Evolutionary conservation across 2,329 filamentous ascomycete species (phyloP), one percentile per base, ranked within the genome.

Genomic region (Diatrype stigma): DNA sequence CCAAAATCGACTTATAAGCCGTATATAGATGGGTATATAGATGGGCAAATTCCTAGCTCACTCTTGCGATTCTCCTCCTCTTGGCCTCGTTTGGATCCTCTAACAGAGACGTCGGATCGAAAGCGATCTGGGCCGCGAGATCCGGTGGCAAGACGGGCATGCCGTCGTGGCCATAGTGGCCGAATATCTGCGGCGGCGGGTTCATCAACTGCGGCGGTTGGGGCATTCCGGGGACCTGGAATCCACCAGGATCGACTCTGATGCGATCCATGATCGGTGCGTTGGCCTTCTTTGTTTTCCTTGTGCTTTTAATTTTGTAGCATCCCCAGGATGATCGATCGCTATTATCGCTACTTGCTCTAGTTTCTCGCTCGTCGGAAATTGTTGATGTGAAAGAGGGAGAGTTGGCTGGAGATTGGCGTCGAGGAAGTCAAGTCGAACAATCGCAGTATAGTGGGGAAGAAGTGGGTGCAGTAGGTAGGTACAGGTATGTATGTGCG

Each of bases 51-150:
- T 28, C 37, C 23, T 50, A 22, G 51, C 84, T 75, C 80, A 93
- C 89, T 74, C 90, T 83, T 54, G 91, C 90, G 62, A 96, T 96
- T 64, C 91, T 84, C 70, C 92, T 81, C 67, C 91, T 81, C 77
- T 96, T 97, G 19, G 91, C 84, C 64, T 96, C 93, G 61, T 86
- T 89, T 49, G 80, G 79, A 60, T 88, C 84, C 56, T 85, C 82
- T 50, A 84, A 70, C 54, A 85, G 66, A 38, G 76, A 69, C 21
- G 73, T 74, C 21, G 80, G 77, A 56, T 84, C 80, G 23, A 77
- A 73, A 54, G 82, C 84, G 74, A 85, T 78, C 49, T 82, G 80
- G n/a, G 76, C 75, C 30, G 78, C 74, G 48, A 85, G 68, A 58
- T 85, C 82, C 28, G 76, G 74, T 12, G 80, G 77, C 50, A 80